Evolutionary conservation across 2,329 filamentous ascomycete genomes (phyloP), one percentile per base, ranked within the genome.

Genomic region (Fusarium denticulatum): DNA sequence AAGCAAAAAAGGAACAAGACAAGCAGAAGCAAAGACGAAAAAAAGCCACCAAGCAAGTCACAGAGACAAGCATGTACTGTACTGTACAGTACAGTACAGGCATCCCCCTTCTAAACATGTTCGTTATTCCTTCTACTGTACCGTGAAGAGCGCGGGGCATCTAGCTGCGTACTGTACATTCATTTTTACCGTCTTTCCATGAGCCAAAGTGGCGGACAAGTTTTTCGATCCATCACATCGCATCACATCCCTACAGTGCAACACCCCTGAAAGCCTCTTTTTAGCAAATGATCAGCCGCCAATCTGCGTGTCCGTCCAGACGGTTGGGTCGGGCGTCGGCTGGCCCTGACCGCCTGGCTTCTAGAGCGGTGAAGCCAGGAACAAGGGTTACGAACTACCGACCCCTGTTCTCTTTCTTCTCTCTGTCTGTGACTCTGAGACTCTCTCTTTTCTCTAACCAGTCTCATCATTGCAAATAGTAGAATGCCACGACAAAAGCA

Each of bases 241-340:
- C 49, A 68, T 56, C 63, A 66, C 43, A 69, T 56, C 60, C 55
- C 64, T 66, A 50, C 60, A 34, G 26, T 28, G 28, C n/a, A 28
- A 67, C 50, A 40, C 71, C 71, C 71, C 62, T 73, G 71, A 32
- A 49, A 15, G 26, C 14, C 64, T 59, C 52, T 39, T 62, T 59
- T 42, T 73, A 73, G 71, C 71, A 74, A 73, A 73, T 74, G 71
- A 74, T 74, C 71, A 74, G 52, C 71, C 71, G 71, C 71, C 71
- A 74, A 74, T 74, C 71, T 74, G 53, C 67, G 39, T 69, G 59
- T 57, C 47, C 52, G 63, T 74, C 71, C 71, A 73, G 71, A 62
- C 67, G 65, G 71, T 49, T 74, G 71, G 71, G 71, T 74, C 71
- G 67, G 71, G 59, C 60, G 71, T 58, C 63, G 53, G 50, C 50